phyloP scores from a whole-genome alignment of 1,284 basidiomycete genomes.

The Grifola frondosa region DNA sequence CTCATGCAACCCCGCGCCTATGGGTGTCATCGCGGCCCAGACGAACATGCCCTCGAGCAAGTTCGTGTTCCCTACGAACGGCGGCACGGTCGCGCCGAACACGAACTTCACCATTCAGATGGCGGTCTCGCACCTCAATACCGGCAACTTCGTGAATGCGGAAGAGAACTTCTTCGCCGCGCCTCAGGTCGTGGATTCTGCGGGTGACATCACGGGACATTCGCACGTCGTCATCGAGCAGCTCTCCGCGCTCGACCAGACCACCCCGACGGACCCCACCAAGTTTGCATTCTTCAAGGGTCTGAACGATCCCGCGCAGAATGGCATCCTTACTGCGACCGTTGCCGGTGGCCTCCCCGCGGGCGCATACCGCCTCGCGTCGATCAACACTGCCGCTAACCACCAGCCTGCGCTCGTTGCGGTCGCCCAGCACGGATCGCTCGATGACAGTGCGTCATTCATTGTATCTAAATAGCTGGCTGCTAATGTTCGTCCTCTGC shows the following conservation, averaged over 20 bases:
- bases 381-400: constrained; percentile 54
- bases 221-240: constrained; percentile 65
- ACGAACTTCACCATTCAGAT: constrained; percentile 49
- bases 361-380: constrained; percentile 56
- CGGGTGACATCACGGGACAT: constrained; percentile 55
- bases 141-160: constrained; percentile 57
- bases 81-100: constrained; percentile 42
- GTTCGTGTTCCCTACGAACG: constrained; percentile 47
- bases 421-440: constrained; percentile 27
- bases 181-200: constrained; percentile 57
- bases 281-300: constrained; percentile 73
- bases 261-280: constrained; percentile 53
- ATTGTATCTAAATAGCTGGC: no score
- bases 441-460: no score
- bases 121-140: constrained; percentile 45
- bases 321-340: constrained; percentile 51
- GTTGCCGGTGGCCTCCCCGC: constrained; percentile 61
- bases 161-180: constrained; percentile 54
- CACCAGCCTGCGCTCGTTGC: constrained; percentile 60
- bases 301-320: constrained; percentile 46
- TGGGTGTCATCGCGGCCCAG: constrained; percentile 43
- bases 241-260: constrained; percentile 51
- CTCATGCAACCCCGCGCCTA: constrained; percentile 36
- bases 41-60: constrained; percentile 50
- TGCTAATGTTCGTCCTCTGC: no score